Evolutionary conservation across 345 rosid genomes (phyloP).

Genomic region (Arabidopsis suecica): DNA sequence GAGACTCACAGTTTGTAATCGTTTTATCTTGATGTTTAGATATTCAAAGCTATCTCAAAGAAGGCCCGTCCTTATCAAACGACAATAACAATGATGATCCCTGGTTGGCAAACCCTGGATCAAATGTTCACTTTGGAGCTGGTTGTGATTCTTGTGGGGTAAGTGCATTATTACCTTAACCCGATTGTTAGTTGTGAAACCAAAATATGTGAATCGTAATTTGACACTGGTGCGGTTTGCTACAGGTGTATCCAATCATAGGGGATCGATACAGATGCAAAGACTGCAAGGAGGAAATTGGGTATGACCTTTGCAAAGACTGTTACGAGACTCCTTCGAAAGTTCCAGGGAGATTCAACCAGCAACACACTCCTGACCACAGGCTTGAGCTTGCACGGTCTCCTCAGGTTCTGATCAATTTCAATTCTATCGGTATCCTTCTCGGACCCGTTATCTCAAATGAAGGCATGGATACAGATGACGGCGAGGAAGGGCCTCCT

Average conservation of each 20-base stretch:
- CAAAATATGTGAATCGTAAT: neutral
- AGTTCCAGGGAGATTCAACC: constrained; percentile 87
- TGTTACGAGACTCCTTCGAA: constrained; percentile 66
- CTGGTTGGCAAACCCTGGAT: constrained; percentile 37
- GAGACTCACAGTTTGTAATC: constrained; percentile 12
- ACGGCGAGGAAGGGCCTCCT: constrained; percentile 32
- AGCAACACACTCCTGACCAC: constrained; percentile 87
- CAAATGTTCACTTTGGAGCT: constrained; percentile 46
- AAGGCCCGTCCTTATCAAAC: constrained; percentile 29
- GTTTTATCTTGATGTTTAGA: constrained; percentile 40
- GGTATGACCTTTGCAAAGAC: constrained; percentile 87
- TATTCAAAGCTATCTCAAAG: constrained; percentile 39
- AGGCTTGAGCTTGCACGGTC: constrained; percentile 45
- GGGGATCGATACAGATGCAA: constrained; percentile 78
- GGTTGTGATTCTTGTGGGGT: constrained; percentile 87
- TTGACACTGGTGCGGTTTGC: constrained; percentile 1
- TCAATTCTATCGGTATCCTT: constrained; percentile 8
- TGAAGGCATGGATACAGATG: constrained; percentile 21
- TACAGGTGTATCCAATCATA: constrained; percentile 69
- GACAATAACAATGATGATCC: constrained; percentile 28
- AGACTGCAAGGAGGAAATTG: constrained; percentile 66
- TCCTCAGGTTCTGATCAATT: neutral
- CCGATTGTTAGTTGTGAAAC: neutral
- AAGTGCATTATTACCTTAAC: constrained; percentile 21
- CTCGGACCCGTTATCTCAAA: constrained; percentile 2